Evolutionary conservation across 148 eudicot species (phyloP).

Genomic region (Heliamphora exappendiculata): DNA sequence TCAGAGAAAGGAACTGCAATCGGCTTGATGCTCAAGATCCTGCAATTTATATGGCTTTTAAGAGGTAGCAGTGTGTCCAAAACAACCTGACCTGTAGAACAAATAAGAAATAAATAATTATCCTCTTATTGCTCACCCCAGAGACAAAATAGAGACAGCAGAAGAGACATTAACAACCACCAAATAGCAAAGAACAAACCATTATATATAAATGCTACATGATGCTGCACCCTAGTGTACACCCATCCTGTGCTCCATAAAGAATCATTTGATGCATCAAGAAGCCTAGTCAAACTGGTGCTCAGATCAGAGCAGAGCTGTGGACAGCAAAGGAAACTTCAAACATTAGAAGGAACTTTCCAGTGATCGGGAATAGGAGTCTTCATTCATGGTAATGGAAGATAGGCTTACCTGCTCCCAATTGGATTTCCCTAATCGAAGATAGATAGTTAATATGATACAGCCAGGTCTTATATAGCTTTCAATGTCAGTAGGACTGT

Average conservation of each 20-base stretch:
- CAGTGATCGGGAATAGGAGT: background rate
- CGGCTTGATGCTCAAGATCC: conserved; percentile 68
- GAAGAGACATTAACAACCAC: background rate
- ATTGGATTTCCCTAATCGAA: conserved; percentile 49
- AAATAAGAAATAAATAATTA: conserved; percentile 8
- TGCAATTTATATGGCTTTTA: conserved; percentile 30
- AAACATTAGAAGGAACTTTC: conserved; percentile 1
- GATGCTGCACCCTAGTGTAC: conserved; percentile 65
- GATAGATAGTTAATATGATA: conserved; percentile 70
- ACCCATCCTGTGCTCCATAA: conserved; percentile 97
- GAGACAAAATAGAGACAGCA: background rate
- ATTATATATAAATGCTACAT: conserved; percentile 57
- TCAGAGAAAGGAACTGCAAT: conserved; percentile 66
- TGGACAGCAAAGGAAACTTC: conserved; percentile 22
- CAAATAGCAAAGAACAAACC: conserved; percentile 43
- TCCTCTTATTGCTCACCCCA: background rate
- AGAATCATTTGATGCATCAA: conserved; percentile 54
- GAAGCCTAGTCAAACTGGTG: conserved; percentile 62
- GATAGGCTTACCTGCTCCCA: conserved; percentile 78
- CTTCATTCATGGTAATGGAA: background rate
- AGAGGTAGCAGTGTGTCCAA: conserved; percentile 59
- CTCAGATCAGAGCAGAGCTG: conserved; percentile 63
- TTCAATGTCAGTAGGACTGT: conserved; percentile 85
- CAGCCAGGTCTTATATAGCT: conserved; percentile 98
- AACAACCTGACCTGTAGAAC: conserved; percentile 63